Evolutionary conservation across 306 rosid genomes (phyloP), one percentile per base, ranked within the genome.

Genomic region (Canavalia ensiformis): DNA sequence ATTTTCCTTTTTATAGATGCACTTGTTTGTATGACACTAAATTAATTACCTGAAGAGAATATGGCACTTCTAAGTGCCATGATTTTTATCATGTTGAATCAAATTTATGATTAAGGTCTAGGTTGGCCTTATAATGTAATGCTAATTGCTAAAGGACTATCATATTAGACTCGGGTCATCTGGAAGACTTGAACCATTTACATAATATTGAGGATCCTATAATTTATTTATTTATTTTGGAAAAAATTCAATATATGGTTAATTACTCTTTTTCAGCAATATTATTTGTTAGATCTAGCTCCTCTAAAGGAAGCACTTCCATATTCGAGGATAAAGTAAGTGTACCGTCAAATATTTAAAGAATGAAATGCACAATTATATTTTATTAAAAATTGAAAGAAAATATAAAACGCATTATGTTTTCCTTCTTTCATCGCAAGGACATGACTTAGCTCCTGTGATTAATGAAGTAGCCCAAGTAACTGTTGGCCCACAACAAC

Each of bases 61-160:
- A 9, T 62, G 74, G 28, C 4, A 60, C 47, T 72, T 74, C 35
- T 47, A 3, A 10, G 10, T 55, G 78, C n/a, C 2, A 34, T 44
- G 35, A 3, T 68, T 35, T 33, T 35, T 73, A 39, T 25, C 41
- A 29, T 39, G 75, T 81, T 76, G 76, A 84, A 74, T 51, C 72
- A 60, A 41, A 80, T n/a, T 75, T 70, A 72, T 70, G 51, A 28
- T 18, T 45, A 7, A 59, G 46, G 63, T 68, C 7, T 75, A 30
- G 75, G 62, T 44, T 64, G 55, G 13, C 37, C 54, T 30, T 46
- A 8, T 56, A 28, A 49, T 8, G 5, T 28, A 72, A 34, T 42
- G 37, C 31, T 66, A 1, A 8, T 50, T 1, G 73, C 50, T 33
- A 31, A 41, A 51, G 78, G 72, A 30, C 33, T 49, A 50, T 2